Evolutionary conservation across 2,329 filamentous ascomycete genomes (phyloP), one percentile per base, ranked within the genome.

Genomic region (Incumbomyces delicatus): DNA sequence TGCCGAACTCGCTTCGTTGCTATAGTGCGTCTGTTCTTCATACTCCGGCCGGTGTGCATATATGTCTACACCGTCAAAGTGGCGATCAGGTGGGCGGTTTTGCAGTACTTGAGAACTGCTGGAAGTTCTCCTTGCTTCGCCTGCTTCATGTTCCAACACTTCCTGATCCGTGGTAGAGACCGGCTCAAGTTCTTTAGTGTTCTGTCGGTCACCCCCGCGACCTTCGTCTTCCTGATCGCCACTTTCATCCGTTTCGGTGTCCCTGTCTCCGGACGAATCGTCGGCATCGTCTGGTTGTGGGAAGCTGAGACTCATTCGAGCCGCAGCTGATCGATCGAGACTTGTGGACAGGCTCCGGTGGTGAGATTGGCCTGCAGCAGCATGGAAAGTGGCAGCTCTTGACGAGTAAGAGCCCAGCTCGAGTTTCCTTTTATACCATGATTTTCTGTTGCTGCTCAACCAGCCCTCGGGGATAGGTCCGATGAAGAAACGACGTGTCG

Each of bases 401-500:
- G 71, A 72, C 2, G 69, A 68, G 53, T 73, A 73, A 39, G 71
- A 66, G 43, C 59, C 67, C 33, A 71, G 57, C 27, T 60, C 63
- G 1, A 72, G 50, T 39, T 68, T 62, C 33, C 61, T 58, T 50
- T 67, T 75, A 62, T 80, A 81, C 79, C 79, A 82, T 48, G 76
- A 72, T 56, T 78, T 78, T 44, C 77, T 70, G 60, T 81, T 75
- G 50, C 72, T 76, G 55, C 75, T 76, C 45, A 81, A 68, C 79
- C 79, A 83, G 47, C 76, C 77, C 55, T 78, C 75, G 37, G 79
- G 79, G 31, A 82, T 77, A 31, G 79, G 79, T 1, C 79, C 79
- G 49, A 83, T 78, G 63, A 83, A 83, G 63, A 74, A 75, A 46
- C 79, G 74, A 46, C 75, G 70, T 43, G 71, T 76, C 6, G 79